These are phyloP conservation scores for Kodamaea fungicola DNA, from an alignment of 1,139 yeast species.

Conservation along the genomic window DNA sequence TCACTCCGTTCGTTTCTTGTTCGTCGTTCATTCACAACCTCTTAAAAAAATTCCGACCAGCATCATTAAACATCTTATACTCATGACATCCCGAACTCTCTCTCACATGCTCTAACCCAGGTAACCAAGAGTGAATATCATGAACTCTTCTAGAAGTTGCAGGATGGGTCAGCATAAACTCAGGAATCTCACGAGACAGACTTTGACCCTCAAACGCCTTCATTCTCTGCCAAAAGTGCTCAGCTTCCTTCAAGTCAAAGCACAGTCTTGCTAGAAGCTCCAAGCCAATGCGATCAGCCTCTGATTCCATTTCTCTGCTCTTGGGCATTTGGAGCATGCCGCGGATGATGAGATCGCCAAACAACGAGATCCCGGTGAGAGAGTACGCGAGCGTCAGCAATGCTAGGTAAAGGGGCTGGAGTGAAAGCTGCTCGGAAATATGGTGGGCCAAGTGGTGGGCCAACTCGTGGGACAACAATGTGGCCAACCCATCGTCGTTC, in stretches of 20 bases:
- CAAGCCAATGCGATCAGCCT: slow-evolving; percentile 92
- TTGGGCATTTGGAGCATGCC: slow-evolving; percentile 75
- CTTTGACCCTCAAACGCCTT: slow-evolving; percentile 44
- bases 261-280: slow-evolving; percentile 91
- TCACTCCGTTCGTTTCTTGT: slow-evolving; percentile 10
- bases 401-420: slow-evolving; percentile 50
- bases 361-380: slow-evolving; percentile 26
- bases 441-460: slow-evolving; percentile 94
- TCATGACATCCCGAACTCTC: slow-evolving; percentile 35
- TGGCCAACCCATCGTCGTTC: slow-evolving; percentile 88
- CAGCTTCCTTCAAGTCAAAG: slow-evolving; percentile 70
- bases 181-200: slow-evolving; percentile 28
- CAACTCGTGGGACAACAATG: slow-evolving; percentile 88
- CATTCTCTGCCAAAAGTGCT: slow-evolving; percentile 83
- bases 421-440: slow-evolving; percentile 73
- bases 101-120: slow-evolving; percentile 51
- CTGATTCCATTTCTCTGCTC: slow-evolving; percentile 89
- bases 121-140: slow-evolving; percentile 71
- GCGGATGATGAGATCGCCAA: slow-evolving; percentile 55
- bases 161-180: slow-evolving; percentile 88
- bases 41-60: slow-evolving; percentile 18
- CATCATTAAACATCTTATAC: slow-evolving; percentile 20
- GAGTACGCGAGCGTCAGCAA: slow-evolving; percentile 46
- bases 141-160: slow-evolving; percentile 68
- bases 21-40: slow-evolving; percentile 1